A percentile compares a stretch with the other conserved stretches of the same genome.
phyloP scores from a whole-genome alignment of 176 grass and related monocot species.

The Aechmea fasciata region DNA sequence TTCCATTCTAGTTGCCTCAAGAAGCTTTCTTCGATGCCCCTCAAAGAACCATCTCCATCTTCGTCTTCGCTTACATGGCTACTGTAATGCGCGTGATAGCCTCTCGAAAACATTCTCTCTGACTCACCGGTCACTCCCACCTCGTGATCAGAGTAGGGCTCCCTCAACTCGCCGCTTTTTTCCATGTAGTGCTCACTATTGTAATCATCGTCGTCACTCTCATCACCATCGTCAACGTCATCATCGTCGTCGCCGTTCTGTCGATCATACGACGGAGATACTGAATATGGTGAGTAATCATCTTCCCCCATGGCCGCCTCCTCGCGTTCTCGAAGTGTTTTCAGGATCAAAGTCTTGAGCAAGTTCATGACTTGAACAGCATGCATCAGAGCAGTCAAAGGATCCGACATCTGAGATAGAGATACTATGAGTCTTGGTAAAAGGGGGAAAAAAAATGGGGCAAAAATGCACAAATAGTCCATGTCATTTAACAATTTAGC shows the following conservation, averaged over 20 bases:
- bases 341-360: slow-evolving; percentile 83
- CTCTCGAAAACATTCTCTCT: slow-evolving; percentile 14
- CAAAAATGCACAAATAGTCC: too few species aligned
- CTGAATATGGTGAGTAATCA: slow-evolving; percentile 57
- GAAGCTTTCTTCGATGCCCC: slow-evolving; percentile 47
- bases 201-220: slow-evolving; percentile 12
- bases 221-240: slow-evolving; percentile 9
- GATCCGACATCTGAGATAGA: slow-evolving; percentile 88
- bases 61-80: slow-evolving; percentile 28
- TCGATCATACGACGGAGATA: slow-evolving; percentile 39
- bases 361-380: slow-evolving; percentile 99
- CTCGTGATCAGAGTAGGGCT: slow-evolving; percentile 17
- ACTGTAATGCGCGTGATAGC: slow-evolving; percentile 11
- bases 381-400: slow-evolving; percentile 92
- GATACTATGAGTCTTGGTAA: slow-evolving; percentile 1
- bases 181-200: slow-evolving; percentile 35
- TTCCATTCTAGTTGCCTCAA: slow-evolving; percentile 51
- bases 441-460: neutral
- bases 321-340: slow-evolving; percentile 60
- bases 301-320: slow-evolving; percentile 22
- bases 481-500: too few species aligned
- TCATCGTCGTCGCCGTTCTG: slow-evolving; percentile 18
- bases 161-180: slow-evolving; percentile 20
- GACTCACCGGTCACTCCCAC: slow-evolving; percentile 18
- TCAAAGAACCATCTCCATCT: slow-evolving; percentile 29